These are phyloP conservation scores for Leishmania arabica DNA, from an alignment of 208 protist genomes.

Conservation along the genomic window DNA sequence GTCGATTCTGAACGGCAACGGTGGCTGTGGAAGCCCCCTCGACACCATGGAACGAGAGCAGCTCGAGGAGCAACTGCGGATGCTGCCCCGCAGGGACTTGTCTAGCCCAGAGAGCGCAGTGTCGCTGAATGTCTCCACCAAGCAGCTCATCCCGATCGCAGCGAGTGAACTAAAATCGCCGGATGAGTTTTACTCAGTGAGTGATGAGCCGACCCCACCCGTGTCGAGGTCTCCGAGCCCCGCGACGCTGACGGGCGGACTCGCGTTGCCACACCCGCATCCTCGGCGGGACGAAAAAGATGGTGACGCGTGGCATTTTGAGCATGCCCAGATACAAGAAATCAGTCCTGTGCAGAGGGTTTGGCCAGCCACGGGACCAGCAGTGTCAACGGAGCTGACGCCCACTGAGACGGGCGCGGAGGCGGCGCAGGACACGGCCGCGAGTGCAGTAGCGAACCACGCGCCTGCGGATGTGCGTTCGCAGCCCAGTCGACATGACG, in stretches of 20 bases:
- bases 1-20: slow-evolving; percentile 15
- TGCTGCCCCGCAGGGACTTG: slow-evolving; percentile 37
- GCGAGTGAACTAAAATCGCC: neutral
- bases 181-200: neutral
- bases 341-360: too few relatives aligned
- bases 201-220: neutral
- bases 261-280: neutral
- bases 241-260: neutral
- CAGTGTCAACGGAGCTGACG: neutral
- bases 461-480: neutral
- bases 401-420: too few relatives aligned
- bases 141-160: too few relatives aligned
- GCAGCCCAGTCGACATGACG: neutral
- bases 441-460: neutral
- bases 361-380: neutral
- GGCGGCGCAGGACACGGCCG: neutral
- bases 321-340: too few relatives aligned
- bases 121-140: slow-evolving; percentile 1
- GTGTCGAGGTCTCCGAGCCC: neutral
- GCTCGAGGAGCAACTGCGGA: slow-evolving; percentile 47
- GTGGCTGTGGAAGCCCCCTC: slow-evolving; percentile 19
- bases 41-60: slow-evolving; percentile 57
- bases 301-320: neutral
- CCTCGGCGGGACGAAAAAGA: neutral
- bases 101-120: slow-evolving; percentile 13